Percentiles rank a stretch among this genome's conserved stretches.
Conservation (phyloP, 2,329 filamentous ascomycete species). For the Sporothrix brunneoviolacea region DNA sequence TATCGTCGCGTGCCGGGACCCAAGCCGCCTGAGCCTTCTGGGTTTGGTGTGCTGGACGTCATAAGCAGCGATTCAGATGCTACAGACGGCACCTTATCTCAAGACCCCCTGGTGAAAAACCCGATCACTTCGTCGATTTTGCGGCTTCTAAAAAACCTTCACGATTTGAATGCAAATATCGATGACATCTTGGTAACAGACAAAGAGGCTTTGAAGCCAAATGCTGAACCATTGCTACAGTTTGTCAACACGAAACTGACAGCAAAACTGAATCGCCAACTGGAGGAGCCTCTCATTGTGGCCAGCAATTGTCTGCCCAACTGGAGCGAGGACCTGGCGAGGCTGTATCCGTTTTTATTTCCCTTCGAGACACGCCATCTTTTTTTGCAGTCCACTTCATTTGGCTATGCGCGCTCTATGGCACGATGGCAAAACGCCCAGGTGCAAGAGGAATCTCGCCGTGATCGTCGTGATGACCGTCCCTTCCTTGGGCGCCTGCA, state of each 20-base stretch:
- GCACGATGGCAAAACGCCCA: conserved; percentile 93
- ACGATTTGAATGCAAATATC: conserved; percentile 86
- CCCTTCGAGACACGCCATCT: conserved; percentile 96
- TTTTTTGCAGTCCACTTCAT: conserved; percentile 95
- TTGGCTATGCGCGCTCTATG: conserved; percentile 97
- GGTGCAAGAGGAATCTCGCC: conserved; percentile 68
- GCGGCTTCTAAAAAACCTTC: conserved; percentile 78
- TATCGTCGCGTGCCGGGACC: conserved; percentile 83
- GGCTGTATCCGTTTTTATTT: conserved; percentile 92
- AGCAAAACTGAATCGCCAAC: conserved; percentile 90
- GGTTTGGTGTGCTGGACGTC: conserved; percentile 48
- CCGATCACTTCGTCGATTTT: conserved; percentile 83
- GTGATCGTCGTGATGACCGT: conserved; percentile 80
- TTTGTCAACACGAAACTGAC: conserved; percentile 99
- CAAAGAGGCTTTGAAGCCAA: conserved; percentile 62
- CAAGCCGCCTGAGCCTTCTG: conserved; percentile 64
- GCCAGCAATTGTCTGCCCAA: conserved; percentile 92
- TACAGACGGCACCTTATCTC: conserved; percentile 45
- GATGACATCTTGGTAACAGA: conserved; percentile 83
- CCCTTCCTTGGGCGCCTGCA: conserved; percentile 88
- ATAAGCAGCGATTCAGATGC: conserved; percentile 31
- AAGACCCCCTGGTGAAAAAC: conserved; percentile 69
- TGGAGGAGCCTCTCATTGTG: conserved; percentile 94
- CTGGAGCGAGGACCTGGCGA: conserved; percentile 92
- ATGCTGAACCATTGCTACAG: conserved; percentile 77